Evolutionary conservation across 1,284 basidiomycete genomes (phyloP).

Genomic region (Apiotrichum akiyoshidainum): DNA sequence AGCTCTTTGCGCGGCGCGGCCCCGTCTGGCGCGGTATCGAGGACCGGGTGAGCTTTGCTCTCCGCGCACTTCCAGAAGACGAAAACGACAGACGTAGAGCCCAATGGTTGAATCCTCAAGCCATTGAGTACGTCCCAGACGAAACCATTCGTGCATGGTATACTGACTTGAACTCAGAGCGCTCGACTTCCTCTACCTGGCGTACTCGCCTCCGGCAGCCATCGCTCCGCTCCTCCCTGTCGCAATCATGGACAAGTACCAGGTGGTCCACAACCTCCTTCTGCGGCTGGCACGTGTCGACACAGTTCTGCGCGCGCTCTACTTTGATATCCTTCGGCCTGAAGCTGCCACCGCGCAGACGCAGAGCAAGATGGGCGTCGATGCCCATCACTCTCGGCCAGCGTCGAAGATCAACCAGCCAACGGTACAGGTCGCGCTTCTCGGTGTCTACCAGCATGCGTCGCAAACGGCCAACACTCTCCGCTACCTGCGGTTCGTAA

Average conservation of each 20-base stretch:
- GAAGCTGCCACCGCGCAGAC: constrained; percentile 6
- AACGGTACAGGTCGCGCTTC: neutral
- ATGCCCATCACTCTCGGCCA: constrained; percentile 16
- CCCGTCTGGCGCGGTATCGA: constrained; percentile 62
- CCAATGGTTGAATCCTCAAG: constrained; percentile 70
- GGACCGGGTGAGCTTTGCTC: constrained; percentile 73
- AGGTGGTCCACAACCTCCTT: constrained; percentile 71
- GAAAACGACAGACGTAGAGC: constrained; percentile 56
- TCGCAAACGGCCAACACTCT: constrained; percentile 57
- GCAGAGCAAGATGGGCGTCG: constrained; percentile 29
- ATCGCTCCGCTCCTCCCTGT: constrained; percentile 67
- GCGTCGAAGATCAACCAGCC: constrained; percentile 9
- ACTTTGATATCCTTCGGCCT: constrained; percentile 50
- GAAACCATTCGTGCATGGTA: constrained; percentile 34
- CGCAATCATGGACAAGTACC: constrained; percentile 73
- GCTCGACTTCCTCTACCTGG: constrained; percentile 79
- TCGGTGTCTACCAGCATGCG: constrained; percentile 58
- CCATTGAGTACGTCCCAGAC: constrained; percentile 63
- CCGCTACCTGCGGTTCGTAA: constrained; percentile 67
- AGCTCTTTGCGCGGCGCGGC: constrained; percentile 13
- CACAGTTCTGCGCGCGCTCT: constrained; percentile 64
- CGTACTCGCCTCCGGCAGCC: constrained; percentile 73
- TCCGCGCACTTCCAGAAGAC: constrained; percentile 62
- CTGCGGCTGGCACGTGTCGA: constrained; percentile 73
- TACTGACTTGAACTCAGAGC: constrained; percentile 55